A percentile compares a stretch with the other conserved stretches of the same genome.
Evolutionary conservation across 768 basidiomycete genomes (phyloP).

Genomic region (Tricholoma terreum): DNA sequence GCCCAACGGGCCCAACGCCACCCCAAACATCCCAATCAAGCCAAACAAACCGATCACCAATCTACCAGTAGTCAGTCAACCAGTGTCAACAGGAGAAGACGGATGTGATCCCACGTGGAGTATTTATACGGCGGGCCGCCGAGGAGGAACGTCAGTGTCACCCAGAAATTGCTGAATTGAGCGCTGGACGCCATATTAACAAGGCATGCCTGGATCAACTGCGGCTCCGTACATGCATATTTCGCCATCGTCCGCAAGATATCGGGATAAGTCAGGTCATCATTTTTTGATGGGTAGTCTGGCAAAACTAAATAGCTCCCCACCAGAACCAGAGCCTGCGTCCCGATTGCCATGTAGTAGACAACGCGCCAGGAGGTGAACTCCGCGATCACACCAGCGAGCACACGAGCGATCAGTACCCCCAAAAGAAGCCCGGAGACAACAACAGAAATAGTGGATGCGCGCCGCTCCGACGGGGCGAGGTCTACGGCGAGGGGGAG

Average conservation of each 20-base stretch:
- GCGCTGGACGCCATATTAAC: slow-evolving; percentile 62
- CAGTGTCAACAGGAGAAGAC: background rate
- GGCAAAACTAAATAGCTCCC: slow-evolving; percentile 69
- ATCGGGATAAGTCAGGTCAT: slow-evolving; percentile 57
- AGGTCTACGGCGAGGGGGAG: slow-evolving; percentile 79
- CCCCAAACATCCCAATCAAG: slow-evolving; percentile 69
- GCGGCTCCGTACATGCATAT: slow-evolving; percentile 73
- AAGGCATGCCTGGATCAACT: slow-evolving; percentile 65
- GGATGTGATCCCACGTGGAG: slow-evolving; percentile 51
- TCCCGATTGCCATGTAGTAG: slow-evolving; percentile 74
- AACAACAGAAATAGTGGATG: slow-evolving; percentile 73
- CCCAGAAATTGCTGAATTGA: slow-evolving; percentile 61
- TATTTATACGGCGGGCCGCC: slow-evolving; percentile 74
- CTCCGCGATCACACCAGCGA: slow-evolving; percentile 73
- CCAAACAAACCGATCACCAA: slow-evolving; percentile 71
- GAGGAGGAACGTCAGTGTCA: slow-evolving; percentile 79
- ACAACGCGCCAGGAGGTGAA: slow-evolving; percentile 70
- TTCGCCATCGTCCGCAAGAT: slow-evolving; percentile 78
- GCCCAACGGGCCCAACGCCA: slow-evolving; percentile 63
- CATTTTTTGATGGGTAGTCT: slow-evolving; percentile 80
- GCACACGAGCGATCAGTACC: slow-evolving; percentile 68
- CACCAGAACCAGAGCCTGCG: slow-evolving; percentile 57
- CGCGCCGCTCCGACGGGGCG: slow-evolving; percentile 69
- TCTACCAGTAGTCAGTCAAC: slow-evolving; percentile 17
- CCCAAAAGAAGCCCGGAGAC: slow-evolving; percentile 68